Evolutionary conservation across 129 eudicot species (phyloP).

Genomic region (Oenanthe sinensis): DNA sequence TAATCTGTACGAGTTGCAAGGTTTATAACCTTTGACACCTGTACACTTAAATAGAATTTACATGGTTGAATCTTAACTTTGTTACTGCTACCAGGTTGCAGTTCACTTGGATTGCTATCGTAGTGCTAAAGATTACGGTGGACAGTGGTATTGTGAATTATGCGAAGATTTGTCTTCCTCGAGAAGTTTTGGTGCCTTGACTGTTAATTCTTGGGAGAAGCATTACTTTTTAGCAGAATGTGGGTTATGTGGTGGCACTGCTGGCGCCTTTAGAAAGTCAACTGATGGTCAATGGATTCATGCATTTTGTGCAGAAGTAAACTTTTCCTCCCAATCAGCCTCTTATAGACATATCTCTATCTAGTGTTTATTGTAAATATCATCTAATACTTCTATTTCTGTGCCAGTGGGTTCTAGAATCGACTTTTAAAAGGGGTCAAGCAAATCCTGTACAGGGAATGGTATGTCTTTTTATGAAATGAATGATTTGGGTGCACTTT

Average conservation of each 20-base stretch:
- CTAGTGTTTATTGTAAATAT: slow-evolving; percentile 6
- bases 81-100: slow-evolving; percentile 49
- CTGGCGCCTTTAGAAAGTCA: slow-evolving; percentile 94
- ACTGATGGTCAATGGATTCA: slow-evolving; percentile 87
- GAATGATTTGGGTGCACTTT: neutral
- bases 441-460: slow-evolving; percentile 58
- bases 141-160: slow-evolving; percentile 95
- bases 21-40: slow-evolving; percentile 26
- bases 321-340: slow-evolving; percentile 10
- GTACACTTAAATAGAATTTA: neutral
- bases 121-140: slow-evolving; percentile 64
- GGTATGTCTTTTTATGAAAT: slow-evolving; percentile 39
- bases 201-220: slow-evolving; percentile 40
- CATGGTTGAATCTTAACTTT: slow-evolving; percentile 1
- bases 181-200: slow-evolving; percentile 37
- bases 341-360: neutral
- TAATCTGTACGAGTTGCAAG: slow-evolving; percentile 93
- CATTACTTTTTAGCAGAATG: slow-evolving; percentile 58
- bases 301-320: slow-evolving; percentile 97
- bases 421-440: slow-evolving; percentile 87
- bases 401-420: slow-evolving; percentile 84
- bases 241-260: slow-evolving; percentile 70
- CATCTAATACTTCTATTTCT: slow-evolving; percentile 9
- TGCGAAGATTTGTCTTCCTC: slow-evolving; percentile 70
- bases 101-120: slow-evolving; percentile 93